Conservation (phyloP, 305 asterid species). For the Caryopteris hybrid region DNA sequence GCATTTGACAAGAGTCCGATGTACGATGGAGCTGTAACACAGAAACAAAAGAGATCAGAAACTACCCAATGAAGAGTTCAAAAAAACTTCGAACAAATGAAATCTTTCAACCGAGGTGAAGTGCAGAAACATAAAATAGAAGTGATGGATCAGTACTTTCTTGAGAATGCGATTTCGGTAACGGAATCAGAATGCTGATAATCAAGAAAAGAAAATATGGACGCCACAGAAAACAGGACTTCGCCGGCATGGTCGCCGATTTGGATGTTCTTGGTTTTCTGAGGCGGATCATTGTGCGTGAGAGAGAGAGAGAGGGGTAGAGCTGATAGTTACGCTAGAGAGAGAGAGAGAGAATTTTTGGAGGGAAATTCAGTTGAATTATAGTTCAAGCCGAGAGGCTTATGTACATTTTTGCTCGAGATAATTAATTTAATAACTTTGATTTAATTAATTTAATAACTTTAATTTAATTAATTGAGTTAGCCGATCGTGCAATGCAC, state of each 20-base stretch:
- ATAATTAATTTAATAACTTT: too few species aligned
- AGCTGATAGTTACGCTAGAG: background rate
- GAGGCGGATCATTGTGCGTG: background rate
- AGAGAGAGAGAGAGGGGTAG: background rate
- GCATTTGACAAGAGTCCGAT: constrained; percentile 44
- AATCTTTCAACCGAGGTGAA: background rate
- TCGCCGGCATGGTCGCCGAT: constrained; percentile 33
- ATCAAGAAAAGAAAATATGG: constrained; percentile 23
- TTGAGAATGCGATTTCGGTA: constrained; percentile 31
- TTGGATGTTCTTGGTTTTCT: constrained; percentile 10
- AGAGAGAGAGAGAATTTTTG: constrained; percentile 30
- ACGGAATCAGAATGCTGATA: constrained; percentile 19
- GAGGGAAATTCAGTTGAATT: constrained; percentile 56
- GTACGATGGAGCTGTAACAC: constrained; percentile 47
- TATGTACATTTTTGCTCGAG: too few species aligned
- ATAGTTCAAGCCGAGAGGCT: too few species aligned
- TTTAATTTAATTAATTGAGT: too few species aligned
- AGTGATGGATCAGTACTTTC: constrained; percentile 32
- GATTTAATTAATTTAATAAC: too few species aligned
- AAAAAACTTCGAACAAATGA: background rate
- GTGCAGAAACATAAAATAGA: background rate
- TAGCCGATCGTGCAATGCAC: too few species aligned
- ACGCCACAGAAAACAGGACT: constrained; percentile 1
- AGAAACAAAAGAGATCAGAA: background rate
- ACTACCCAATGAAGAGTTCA: background rate